Base-by-base conservation (phyloP, 2,329 filamentous ascomycete species). In the Trichophyton mentagrophytes region DNA sequence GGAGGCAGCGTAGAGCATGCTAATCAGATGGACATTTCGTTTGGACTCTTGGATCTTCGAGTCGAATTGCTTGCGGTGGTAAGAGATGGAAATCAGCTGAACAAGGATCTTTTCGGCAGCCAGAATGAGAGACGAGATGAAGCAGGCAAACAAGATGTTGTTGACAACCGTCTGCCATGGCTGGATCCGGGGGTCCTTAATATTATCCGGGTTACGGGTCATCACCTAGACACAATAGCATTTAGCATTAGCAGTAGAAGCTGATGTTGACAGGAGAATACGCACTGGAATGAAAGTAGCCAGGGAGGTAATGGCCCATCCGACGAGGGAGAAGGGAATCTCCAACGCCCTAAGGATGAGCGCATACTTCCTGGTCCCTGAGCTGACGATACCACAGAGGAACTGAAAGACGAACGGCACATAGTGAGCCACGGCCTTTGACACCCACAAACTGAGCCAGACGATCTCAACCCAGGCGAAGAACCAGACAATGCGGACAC, bases 1-100 rank as follows among this genome's bases (percentile, higher is more conserved):
- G 2, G 92, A 96, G 20, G 91, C 90, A 65, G 97, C 91, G 72
- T 95, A 96, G 60, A 99, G 84, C 33, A 93, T 77, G 17, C 88
- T 86, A 1, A 99, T 79, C 1, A 97, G 82, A 69, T 84, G 82
- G 56, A 97, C 82, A 66, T 92, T 89, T 61, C 84, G 86, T 78
- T 99, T 97, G 25, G 90, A 96, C 47, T 90, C 86, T 72, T 89
- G 88, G 78, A 99, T 97, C 69, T 80, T 80, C 13, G 78, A 66
- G 63, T 84, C 81, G 69, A 86, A 86, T 64, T 85, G 83, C 72
- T 85, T 85, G 61, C 82, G 80, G 69, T 86, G 84, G 68, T 86
- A 86, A 72, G 82, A 84, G 74, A 86, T 85, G 47, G 81, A 84
- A 69, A 86, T 85, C 65, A 86, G 76, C 69, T 85, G 83, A 49